Percentiles rank a stretch among this genome's conserved stretches.
Evolutionary conservation across 306 rosid genomes (phyloP).

Genomic region (Urtica urens): DNA sequence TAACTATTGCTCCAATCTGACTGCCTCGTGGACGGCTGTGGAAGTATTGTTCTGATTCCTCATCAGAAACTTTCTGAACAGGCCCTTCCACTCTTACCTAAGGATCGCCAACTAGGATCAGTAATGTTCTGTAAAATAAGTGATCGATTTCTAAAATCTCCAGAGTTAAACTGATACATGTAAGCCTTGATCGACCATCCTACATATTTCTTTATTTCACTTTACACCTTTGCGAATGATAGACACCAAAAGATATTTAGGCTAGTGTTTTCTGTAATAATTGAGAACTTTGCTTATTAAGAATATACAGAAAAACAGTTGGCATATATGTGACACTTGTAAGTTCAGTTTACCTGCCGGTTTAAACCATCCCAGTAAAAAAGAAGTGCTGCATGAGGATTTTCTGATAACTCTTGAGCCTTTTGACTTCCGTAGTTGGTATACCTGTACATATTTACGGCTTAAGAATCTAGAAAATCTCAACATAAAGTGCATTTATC

Average conservation of each 20-base stretch:
- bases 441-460: slow-evolving; percentile 45
- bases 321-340: background rate
- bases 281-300: no score
- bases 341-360: slow-evolving; percentile 44
- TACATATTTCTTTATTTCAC: no score
- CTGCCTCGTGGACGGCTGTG: slow-evolving; percentile 97
- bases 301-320: background rate
- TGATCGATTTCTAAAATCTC: no score
- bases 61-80: slow-evolving; percentile 70
- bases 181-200: no score
- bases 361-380: slow-evolving; percentile 86
- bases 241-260: no score
- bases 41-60: slow-evolving; percentile 82
- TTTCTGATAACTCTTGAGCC: slow-evolving; percentile 60
- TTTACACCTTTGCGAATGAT: no score
- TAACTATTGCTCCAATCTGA: slow-evolving; percentile 91
- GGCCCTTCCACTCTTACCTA: slow-evolving; percentile 91
- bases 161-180: no score
- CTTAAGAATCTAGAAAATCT: slow-evolving; percentile 19
- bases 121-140: background rate
- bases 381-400: slow-evolving; percentile 78
- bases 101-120: slow-evolving; percentile 6
- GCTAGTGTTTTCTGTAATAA: no score
- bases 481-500: background rate
- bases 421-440: slow-evolving; percentile 89